These are phyloP conservation scores for Purshia tridentata DNA, from an alignment of 306 rosid genomes.

Conservation along the genomic window DNA sequence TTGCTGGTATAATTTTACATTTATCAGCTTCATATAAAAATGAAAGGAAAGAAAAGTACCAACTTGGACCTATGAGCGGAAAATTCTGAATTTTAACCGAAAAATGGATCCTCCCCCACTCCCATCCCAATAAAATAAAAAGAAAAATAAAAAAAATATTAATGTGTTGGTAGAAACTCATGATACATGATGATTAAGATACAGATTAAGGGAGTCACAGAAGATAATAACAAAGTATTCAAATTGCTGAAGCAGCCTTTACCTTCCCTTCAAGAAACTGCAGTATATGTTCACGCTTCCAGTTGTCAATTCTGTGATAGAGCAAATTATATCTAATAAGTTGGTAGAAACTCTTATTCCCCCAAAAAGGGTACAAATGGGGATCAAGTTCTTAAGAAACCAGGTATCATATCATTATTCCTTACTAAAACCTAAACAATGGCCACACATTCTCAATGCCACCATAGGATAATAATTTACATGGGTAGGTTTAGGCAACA, in stretches of 20 bases:
- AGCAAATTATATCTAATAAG: background rate
- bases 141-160: background rate
- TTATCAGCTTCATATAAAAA: too few relatives aligned
- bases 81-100: too few relatives aligned
- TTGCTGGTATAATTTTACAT: too few relatives aligned
- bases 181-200: background rate
- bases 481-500: background rate
- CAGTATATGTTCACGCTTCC: constrained; percentile 91
- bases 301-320: constrained; percentile 75
- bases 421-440: background rate
- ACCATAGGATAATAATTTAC: background rate
- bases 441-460: background rate
- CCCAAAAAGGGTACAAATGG: background rate
- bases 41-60: too few relatives aligned
- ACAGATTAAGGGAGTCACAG: background rate
- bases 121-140: background rate
- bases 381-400: background rate
- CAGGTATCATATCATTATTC: background rate
- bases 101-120: too few relatives aligned
- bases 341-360: background rate
- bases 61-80: too few relatives aligned
- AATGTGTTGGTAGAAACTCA: too few relatives aligned
- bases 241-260: constrained; percentile 46
- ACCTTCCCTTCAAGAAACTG: constrained; percentile 84
- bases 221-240: constrained; percentile 27